Conservation (phyloP, 257 asterid species). For the Phtheirospermum japonicum region DNA sequence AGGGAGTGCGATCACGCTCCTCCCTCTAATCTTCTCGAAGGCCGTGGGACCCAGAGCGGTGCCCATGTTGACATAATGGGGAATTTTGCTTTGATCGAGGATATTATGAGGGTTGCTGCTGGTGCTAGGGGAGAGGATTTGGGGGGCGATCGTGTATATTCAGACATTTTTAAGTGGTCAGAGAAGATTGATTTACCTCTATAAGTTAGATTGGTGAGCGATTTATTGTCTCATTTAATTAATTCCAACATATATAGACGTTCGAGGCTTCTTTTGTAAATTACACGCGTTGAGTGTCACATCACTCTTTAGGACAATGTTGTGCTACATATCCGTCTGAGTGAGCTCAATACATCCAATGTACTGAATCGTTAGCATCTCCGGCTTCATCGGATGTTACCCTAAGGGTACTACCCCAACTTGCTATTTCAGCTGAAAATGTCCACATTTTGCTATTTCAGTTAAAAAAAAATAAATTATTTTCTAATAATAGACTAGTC, state of each 20-base stretch:
- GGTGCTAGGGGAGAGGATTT: conserved; percentile 68
- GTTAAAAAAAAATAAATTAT: too few relatives aligned
- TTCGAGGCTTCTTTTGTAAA: not conserved
- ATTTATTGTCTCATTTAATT: too few relatives aligned
- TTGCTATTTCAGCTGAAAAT: too few relatives aligned
- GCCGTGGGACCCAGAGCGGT: conserved; percentile 91
- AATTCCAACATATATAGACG: too few relatives aligned
- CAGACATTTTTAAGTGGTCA: conserved; percentile 76
- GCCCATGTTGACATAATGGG: conserved; percentile 95
- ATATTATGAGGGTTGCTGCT: conserved; percentile 69
- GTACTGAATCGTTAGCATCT: too few relatives aligned
- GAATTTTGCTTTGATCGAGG: conserved; percentile 73
- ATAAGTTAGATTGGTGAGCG: conserved; percentile 20
- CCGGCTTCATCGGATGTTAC: too few relatives aligned
- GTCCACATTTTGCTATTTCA: too few relatives aligned
- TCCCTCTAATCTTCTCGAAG: conserved; percentile 68
- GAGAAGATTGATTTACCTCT: conserved; percentile 60
- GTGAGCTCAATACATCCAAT: not conserved
- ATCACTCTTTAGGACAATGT: not conserved
- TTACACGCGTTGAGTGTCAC: not conserved
- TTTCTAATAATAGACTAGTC: too few relatives aligned
- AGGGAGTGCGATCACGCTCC: conserved; percentile 84
- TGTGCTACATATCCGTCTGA: not conserved
- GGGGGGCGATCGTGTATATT: conserved; percentile 73
- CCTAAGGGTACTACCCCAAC: too few relatives aligned